Conservation (phyloP, 441 rosid species). For the Brassica balearica region DNA sequence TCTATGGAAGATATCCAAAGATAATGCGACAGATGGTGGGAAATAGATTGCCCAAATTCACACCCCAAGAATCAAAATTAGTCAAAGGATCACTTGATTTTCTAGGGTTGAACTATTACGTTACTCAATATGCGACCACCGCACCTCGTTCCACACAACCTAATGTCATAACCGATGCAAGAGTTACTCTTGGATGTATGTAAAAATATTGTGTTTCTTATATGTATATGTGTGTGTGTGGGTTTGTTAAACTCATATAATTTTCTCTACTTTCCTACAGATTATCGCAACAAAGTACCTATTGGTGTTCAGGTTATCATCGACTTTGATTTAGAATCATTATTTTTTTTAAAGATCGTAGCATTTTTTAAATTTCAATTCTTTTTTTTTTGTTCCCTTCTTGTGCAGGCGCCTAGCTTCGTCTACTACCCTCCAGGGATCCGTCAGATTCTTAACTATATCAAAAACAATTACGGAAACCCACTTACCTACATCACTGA, state of each 20-base stretch:
- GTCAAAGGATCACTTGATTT: conserved; percentile 39
- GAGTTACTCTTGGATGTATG: background rate
- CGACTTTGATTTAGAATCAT: background rate
- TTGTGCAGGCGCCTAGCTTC: background rate
- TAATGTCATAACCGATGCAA: background rate
- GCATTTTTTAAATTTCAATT: background rate
- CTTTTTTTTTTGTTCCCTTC: background rate
- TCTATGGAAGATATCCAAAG: background rate
- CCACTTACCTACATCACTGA: conserved; percentile 38
- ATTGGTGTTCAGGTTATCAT: conserved; percentile 46
- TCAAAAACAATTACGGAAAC: conserved; percentile 30
- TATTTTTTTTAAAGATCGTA: background rate
- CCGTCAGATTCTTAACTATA: conserved; percentile 10
- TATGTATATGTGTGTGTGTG: no score
- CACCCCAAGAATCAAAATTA: conserved; percentile 20
- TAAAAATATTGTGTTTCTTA: background rate
- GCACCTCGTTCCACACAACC: background rate
- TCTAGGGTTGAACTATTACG: conserved; percentile 33
- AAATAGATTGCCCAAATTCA: conserved; percentile 27
- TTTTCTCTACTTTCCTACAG: conserved; percentile 26
- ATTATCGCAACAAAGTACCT: conserved; percentile 32
- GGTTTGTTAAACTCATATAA: background rate
- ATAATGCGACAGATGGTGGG: background rate
- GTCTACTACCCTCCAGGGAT: conserved; percentile 23
- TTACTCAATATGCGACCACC: conserved; percentile 30